phyloP scores from a whole-genome alignment of 768 basidiomycete species.

The Pisolithus marmoratus region DNA sequence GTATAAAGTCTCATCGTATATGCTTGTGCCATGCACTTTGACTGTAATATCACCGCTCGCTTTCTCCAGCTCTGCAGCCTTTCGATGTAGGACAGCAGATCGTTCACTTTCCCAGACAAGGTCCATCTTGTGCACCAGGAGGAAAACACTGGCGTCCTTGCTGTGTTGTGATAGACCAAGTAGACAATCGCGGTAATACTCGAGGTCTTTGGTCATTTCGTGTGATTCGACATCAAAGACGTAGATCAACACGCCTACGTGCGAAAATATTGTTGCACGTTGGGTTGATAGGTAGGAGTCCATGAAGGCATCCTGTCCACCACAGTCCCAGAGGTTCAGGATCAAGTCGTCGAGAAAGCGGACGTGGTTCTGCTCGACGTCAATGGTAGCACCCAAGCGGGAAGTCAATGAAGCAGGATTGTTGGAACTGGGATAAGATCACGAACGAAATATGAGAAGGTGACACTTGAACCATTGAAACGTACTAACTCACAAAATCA shows the following conservation, averaged over 20 bases:
- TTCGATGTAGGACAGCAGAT: constrained; percentile 57
- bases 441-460: constrained; percentile 6
- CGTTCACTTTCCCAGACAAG: constrained; percentile 61
- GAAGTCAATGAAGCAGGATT: constrained; percentile 89
- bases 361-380: constrained; percentile 96
- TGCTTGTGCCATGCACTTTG: constrained; percentile 88
- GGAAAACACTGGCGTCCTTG: constrained; percentile 79
- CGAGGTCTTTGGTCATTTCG: constrained; percentile 79
- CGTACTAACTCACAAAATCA: constrained; percentile 79
- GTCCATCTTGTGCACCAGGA: constrained; percentile 98
- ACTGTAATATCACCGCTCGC: constrained; percentile 56
- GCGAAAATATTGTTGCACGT: constrained; percentile 90
- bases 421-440: constrained; percentile 62
- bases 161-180: constrained; percentile 74
- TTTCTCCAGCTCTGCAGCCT: constrained; percentile 65
- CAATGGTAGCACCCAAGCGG: constrained; percentile 92
- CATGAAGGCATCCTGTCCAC: constrained; percentile 97
- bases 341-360: constrained; percentile 95
- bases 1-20: constrained; percentile 96
- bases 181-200: constrained; percentile 90
- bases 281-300: constrained; percentile 92
- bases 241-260: constrained; percentile 97
- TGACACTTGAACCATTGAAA: background rate
- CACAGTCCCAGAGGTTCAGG: constrained; percentile 97
- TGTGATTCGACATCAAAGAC: constrained; percentile 93